Conservation (phyloP, 2,329 filamentous ascomycete genomes). For the Epichloe sibirici region DNA sequence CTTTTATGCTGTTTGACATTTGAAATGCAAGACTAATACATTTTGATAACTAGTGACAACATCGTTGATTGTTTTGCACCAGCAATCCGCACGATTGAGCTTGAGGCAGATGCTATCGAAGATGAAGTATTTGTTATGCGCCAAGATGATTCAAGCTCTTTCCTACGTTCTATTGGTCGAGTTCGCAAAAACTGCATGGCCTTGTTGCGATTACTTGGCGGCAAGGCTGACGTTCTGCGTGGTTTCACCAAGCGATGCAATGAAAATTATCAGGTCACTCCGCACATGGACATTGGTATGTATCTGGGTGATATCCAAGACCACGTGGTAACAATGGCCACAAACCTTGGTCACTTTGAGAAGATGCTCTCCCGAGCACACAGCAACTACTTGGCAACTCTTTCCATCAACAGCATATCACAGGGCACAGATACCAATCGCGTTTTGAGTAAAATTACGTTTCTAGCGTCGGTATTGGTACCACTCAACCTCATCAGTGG, state of each 20-base stretch:
- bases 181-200: constrained; percentile 92
- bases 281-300: constrained; percentile 89
- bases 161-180: constrained; percentile 77
- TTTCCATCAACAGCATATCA: constrained; percentile 81
- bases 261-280: constrained; percentile 89
- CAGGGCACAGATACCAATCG: constrained; percentile 82
- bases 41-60: constrained; percentile 54
- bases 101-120: constrained; percentile 84
- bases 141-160: constrained; percentile 76
- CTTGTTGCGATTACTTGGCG: constrained; percentile 81
- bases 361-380: constrained; percentile 93
- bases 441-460: constrained; percentile 86
- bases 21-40: not conserved
- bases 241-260: constrained; percentile 99
- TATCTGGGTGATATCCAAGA: constrained; percentile 98
- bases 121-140: constrained; percentile 90
- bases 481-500: constrained; percentile 87
- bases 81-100: constrained; percentile 74
- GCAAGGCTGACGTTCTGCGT: constrained; percentile 96
- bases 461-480: constrained; percentile 89
- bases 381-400: constrained; percentile 90
- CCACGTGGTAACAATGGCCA: constrained; percentile 99
- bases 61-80: constrained; percentile 95
- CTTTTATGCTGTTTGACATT: not conserved
- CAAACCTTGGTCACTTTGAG: constrained; percentile 87